Base-by-base conservation (phyloP, 2,329 filamentous ascomycete species). In the Fusarium sp. region DNA sequence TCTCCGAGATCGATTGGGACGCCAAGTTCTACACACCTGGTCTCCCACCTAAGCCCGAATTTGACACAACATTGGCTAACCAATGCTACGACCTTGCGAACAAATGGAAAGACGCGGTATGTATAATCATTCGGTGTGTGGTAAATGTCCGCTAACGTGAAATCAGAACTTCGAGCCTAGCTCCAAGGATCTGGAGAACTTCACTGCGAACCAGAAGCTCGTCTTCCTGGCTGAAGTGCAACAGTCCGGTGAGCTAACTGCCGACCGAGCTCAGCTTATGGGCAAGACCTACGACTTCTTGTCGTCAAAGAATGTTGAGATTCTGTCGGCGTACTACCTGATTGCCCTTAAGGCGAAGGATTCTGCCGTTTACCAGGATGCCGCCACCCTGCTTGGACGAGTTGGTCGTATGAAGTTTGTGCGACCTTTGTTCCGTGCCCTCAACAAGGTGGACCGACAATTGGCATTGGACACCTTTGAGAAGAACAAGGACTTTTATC, bases 361-460 rank as follows among this genome's bases (percentile, higher is more conserved):
- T 74, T 80, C 86, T 54, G 87, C 85, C 60, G 88, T 92, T 40
- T 93, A 95, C 75, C 78, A 88, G 63, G 90, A 90, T 3, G 89
- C 93, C 1, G 89, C 91, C 2, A 88, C 92, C 62, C 83, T 98
- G 58, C 84, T 98, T 41, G 92, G 93, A 32, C 86, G 86, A 55
- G 94, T 98, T 25, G 96, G 96, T 14, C 86, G 96, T 60, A 98
- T 99, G 96, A 98, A 98, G 87, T 98, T 95, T 80, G 95, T 98
- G 63, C 86, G 95, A 49, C 93, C 95, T 23, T 81, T 98, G 76
- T 98, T 91, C 82, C 87, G 91, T 66, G 87, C 88, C 51, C 82
- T 99, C 72, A 90, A 91, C 75, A 89, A 90, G 78, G 88, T 92
- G 41, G 91, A 98, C 81, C 84, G 88, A 48, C 83, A 89, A 27